These are phyloP conservation scores for Pseudotulostoma volvatum DNA, from an alignment of 495 filamentous ascomycete species.

Conservation along the genomic window DNA sequence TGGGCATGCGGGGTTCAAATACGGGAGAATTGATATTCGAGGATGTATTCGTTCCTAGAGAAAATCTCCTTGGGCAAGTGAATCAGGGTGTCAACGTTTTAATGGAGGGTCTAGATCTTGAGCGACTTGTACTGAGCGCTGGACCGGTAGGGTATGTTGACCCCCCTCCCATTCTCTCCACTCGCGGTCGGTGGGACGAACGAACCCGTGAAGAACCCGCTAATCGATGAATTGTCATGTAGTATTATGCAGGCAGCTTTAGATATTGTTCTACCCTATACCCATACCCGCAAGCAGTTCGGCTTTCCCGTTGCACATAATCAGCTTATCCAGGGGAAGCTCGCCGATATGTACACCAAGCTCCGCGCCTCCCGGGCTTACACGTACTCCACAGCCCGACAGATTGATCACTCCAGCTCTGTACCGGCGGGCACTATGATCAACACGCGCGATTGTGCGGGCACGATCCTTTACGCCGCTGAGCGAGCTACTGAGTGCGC, in stretches of 20 bases:
- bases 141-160: slow-evolving; percentile 56
- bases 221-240: too few relatives aligned
- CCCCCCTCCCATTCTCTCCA: too few relatives aligned
- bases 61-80: slow-evolving; percentile 64
- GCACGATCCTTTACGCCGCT: slow-evolving; percentile 84
- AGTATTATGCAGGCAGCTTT: slow-evolving; percentile 89
- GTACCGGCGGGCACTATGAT: slow-evolving; percentile 29
- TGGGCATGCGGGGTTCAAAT: slow-evolving; percentile 94
- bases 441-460: slow-evolving; percentile 83
- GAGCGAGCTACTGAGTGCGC: slow-evolving; percentile 83
- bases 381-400: slow-evolving; percentile 59
- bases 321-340: slow-evolving; percentile 82
- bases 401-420: slow-evolving; percentile 52
- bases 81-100: slow-evolving; percentile 77
- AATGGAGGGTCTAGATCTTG: slow-evolving; percentile 92
- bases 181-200: too few relatives aligned
- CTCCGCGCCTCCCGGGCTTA: slow-evolving; percentile 65
- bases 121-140: slow-evolving; percentile 80
- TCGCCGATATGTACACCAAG: slow-evolving; percentile 96
- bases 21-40: slow-evolving; percentile 92
- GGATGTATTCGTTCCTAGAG: slow-evolving; percentile 72
- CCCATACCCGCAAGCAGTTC: slow-evolving; percentile 82
- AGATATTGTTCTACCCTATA: slow-evolving; percentile 78
- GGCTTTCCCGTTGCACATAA: slow-evolving; percentile 75
- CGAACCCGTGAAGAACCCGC: too few relatives aligned